phyloP scores from a whole-genome alignment of 2,329 filamentous ascomycete genomes.

The Exophiala oligosperma region DNA sequence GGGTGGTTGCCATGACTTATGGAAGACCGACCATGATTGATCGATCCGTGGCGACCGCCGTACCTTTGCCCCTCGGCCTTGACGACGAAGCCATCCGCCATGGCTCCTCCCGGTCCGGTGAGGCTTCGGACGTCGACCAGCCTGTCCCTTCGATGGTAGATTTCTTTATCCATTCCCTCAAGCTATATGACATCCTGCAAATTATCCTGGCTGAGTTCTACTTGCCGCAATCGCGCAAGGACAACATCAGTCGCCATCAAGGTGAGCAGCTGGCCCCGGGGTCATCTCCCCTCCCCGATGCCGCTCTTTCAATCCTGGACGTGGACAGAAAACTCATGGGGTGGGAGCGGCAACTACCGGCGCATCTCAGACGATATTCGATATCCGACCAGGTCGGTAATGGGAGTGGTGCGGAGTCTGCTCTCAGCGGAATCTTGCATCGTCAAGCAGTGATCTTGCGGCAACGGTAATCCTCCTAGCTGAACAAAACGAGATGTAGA shows the following conservation, averaged over 20 bases:
- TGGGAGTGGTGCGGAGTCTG: neutral
- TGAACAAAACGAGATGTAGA: no score
- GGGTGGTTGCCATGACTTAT: neutral
- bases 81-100: neutral
- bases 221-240: neutral
- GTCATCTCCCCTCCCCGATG: no score
- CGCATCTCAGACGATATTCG: neutral
- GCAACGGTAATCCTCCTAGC: neutral
- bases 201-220: neutral
- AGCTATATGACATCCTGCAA: neutral
- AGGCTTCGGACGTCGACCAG: neutral
- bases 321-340: neutral
- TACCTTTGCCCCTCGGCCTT: neutral
- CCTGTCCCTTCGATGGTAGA: neutral
- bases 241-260: neutral
- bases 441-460: neutral
- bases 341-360: neutral
- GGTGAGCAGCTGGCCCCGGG: neutral
- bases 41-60: neutral
- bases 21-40: neutral
- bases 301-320: neutral
- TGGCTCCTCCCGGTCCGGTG: neutral
- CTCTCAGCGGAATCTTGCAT: neutral
- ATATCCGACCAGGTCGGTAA: no score
- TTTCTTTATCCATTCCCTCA: neutral